A percentile compares a stretch with the other conserved stretches of the same genome.
phyloP scores from a whole-genome alignment of 352 stramenopile species.

The Phytophthora pseudosyringae region DNA sequence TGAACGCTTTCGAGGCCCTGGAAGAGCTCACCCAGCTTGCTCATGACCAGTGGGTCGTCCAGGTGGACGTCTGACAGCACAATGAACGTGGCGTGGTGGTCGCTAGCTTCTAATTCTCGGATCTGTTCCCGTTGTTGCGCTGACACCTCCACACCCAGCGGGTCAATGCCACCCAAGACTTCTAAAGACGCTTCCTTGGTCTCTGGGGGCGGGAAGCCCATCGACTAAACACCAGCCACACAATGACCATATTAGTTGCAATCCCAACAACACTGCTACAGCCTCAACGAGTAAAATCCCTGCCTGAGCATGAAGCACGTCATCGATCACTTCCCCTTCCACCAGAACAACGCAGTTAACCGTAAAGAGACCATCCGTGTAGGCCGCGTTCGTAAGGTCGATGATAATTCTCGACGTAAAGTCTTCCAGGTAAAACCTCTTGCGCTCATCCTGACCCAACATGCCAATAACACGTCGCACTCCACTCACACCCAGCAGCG shows the following conservation, averaged over 20 bases:
- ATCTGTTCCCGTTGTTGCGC: constrained; percentile 85
- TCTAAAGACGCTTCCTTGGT: constrained; percentile 73
- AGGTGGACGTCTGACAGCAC: constrained; percentile 94
- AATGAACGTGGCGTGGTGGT: constrained; percentile 92
- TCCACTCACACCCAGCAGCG: constrained; percentile 79
- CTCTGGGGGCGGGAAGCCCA: constrained; percentile 92
- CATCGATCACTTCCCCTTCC: constrained; percentile 94
- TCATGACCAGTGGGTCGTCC: constrained; percentile 91
- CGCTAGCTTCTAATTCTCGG: constrained; percentile 71
- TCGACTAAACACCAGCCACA: constrained; percentile 55
- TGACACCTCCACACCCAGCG: constrained; percentile 85
- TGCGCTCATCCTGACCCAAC: constrained; percentile 85
- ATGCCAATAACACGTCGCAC: constrained; percentile 85
- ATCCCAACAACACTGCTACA: neutral
- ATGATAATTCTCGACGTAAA: constrained; percentile 84
- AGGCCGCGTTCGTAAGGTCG: constrained; percentile 75
- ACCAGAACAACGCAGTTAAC: constrained; percentile 94
- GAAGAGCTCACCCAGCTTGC: constrained; percentile 91
- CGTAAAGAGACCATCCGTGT: constrained; percentile 90
- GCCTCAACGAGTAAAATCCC: constrained; percentile 1
- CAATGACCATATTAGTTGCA: neutral
- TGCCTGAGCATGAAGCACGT: constrained; percentile 90
- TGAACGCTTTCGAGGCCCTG: constrained; percentile 81
- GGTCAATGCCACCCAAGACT: constrained; percentile 80
- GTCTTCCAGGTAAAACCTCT: constrained; percentile 82